Evolutionary conservation across 306 rosid species (phyloP), one percentile per base, ranked within the genome.

Genomic region (Quercus suber): DNA sequence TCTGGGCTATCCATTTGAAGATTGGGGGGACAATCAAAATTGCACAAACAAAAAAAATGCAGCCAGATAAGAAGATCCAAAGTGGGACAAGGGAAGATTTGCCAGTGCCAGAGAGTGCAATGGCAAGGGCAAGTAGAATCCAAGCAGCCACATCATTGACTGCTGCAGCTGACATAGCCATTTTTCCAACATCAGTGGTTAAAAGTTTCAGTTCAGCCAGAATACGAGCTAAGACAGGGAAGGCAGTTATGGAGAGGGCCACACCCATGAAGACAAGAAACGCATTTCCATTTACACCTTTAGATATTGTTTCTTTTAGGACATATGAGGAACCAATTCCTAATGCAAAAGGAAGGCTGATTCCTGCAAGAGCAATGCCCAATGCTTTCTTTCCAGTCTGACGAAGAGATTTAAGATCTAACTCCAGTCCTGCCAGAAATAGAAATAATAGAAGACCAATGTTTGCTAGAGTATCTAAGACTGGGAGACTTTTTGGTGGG

Each of bases 101-200:
- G 25, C 20, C 73, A 55, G 56, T 56, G 43, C 97, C 93, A 3
- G 97, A 90, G 53, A 94, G 85, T 71, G 97, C 90, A 76, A 94
- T 77, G 75, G 97, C 97, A 30, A 92, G 87, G 31, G 98, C 98
- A 80, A 94, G 98, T 69, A 94, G 86, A 82, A 94, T 85, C 98
- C 98, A 94, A 20, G 98, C 98, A 35, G 90, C 96, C 73, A 92
- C 88, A 45, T 94, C 98, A 30, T 94, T 94, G 43, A 94, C 89
- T 74, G 98, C 98, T 33, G 98, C 98, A 45, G 97, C 98, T 12
- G 98, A 90, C 97, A 94, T 90, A 25, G 98, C 98, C 81, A 87
- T 77, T 82, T 86, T 77, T 4, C 98, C 98, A 67, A 90, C 78
- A 61, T 85, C 84, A 53, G 97, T 92, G 27, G 98, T 94, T 70